A percentile compares a stretch with the other conserved stretches of the same genome.
Conservation (phyloP, 208 protist genomes). For the Wallacemonas sp. region DNA sequence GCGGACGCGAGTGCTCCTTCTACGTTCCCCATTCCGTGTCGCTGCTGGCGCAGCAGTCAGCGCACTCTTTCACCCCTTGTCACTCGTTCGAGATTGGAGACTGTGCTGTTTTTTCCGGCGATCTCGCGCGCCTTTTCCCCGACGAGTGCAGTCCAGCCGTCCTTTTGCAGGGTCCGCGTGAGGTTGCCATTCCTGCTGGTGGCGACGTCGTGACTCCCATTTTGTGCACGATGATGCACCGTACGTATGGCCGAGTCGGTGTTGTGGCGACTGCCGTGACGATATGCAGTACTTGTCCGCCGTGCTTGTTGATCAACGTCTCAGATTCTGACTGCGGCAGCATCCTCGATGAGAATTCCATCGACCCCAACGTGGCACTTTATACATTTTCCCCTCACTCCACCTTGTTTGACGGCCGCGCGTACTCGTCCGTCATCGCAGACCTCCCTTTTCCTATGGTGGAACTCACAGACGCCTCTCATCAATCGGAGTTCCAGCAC, state of each 20-base stretch:
- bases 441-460: conserved; percentile 24
- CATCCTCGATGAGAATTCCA: conserved; percentile 29
- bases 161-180: background rate
- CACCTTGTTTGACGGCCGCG: conserved; percentile 21
- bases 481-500: conserved; percentile 1
- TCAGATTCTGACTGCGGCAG: conserved; percentile 16
- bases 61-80: conserved; percentile 20
- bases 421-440: conserved; percentile 21
- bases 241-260: conserved; percentile 31
- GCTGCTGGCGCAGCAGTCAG: conserved; percentile 1
- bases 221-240: conserved; percentile 35
- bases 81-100: conserved; percentile 33
- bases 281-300: conserved; percentile 30
- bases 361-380: conserved; percentile 24
- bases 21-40: conserved; percentile 19
- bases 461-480: background rate
- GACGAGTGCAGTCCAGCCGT: conserved; percentile 1
- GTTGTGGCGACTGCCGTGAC: conserved; percentile 29
- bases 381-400: conserved; percentile 24
- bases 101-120: conserved; percentile 30
- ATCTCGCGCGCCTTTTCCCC: conserved; percentile 8
- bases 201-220: conserved; percentile 24
- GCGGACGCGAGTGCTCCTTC: conserved; percentile 17
- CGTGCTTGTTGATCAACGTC: conserved; percentile 23
- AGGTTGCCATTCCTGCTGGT: background rate